phyloP scores from a whole-genome alignment of 2,329 filamentous ascomycete genomes.

The Colletotrichum lentis region DNA sequence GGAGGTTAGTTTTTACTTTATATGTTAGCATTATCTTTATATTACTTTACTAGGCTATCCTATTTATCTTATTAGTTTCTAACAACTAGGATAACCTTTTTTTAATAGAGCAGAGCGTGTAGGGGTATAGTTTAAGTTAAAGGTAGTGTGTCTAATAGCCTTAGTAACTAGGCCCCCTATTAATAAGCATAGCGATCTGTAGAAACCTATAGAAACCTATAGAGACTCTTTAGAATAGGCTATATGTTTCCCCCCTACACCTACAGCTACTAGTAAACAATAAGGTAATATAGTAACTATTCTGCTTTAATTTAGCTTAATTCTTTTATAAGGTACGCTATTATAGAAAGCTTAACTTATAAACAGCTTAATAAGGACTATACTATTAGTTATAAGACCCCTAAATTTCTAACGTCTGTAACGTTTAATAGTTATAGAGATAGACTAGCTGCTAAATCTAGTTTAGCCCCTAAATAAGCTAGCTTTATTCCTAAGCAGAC shows the following conservation, averaged over 20 bases:
- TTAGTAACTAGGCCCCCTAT: too few relatives aligned
- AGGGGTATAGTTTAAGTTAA: too few relatives aligned
- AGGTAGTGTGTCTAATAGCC: too few relatives aligned
- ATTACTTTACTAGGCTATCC: background rate
- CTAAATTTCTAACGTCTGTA: background rate
- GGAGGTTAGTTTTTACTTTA: background rate
- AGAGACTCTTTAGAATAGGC: background rate
- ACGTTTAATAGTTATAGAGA: background rate
- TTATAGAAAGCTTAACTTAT: background rate
- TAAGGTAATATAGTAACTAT: background rate
- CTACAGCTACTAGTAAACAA: background rate
- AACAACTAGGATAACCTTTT: background rate
- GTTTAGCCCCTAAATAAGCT: background rate
- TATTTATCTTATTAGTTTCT: background rate
- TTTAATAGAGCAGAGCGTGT: background rate
- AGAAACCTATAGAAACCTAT: background rate
- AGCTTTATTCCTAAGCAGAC: background rate
- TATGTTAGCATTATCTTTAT: background rate
- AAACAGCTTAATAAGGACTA: background rate
- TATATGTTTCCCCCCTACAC: too few relatives aligned
- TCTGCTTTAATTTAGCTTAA: background rate
- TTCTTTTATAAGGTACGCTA: background rate
- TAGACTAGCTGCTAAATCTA: background rate
- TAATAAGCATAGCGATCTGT: background rate
- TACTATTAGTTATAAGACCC: background rate